Base-by-base conservation (phyloP, 2,329 filamentous ascomycete genomes). In the Fusarium newnesense region DNA sequence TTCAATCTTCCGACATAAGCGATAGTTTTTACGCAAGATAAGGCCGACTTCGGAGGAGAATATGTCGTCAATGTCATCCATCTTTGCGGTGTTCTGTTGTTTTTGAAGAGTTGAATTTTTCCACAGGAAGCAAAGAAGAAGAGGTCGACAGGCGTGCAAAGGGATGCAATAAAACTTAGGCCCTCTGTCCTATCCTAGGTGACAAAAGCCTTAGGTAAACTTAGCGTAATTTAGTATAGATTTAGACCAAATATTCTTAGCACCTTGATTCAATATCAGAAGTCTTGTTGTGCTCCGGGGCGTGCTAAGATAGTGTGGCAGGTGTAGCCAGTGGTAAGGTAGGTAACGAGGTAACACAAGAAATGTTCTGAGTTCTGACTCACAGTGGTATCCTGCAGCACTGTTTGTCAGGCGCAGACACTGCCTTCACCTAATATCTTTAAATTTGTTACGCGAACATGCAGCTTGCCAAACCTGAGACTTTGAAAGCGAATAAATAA, bases 391-490 rank as follows among this genome's bases (percentile, higher is more conserved):
- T 6, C 9, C 7, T 28, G 13, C 19, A n/a, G 28, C 46, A 49
- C 28, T 49, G 21, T 16, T 12, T 49, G 10, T n/a, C 21, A 7
- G 21, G 21, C 32, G 21, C 13, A 30, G 15, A 28, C 46, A 49
- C 15, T 9, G 7, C 1, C 4, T 2, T n/a, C 10, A 32, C 1
- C 0, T 32, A 0, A 9, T 1, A 1, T n/a, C 26, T 18, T 32
- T 4, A 4, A 15, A n/a, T 32, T 12, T 21, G 46, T 7, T 18
- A 9, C 9, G 2, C 1, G 12, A 49, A 18, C 15, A 49, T n/a
- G 7, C 15, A 18, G 7, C 15, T 9, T 3, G 4, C 13, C 10
- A n/a, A 21, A 8, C 9, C 10, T 4, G 11, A 43, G 15, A 4
- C 15, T 7, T 43, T 6, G 4, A 4, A 4, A 24, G 40, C 9